Conservation (phyloP, 257 asterid species). For the Hygrophila difformis region DNA sequence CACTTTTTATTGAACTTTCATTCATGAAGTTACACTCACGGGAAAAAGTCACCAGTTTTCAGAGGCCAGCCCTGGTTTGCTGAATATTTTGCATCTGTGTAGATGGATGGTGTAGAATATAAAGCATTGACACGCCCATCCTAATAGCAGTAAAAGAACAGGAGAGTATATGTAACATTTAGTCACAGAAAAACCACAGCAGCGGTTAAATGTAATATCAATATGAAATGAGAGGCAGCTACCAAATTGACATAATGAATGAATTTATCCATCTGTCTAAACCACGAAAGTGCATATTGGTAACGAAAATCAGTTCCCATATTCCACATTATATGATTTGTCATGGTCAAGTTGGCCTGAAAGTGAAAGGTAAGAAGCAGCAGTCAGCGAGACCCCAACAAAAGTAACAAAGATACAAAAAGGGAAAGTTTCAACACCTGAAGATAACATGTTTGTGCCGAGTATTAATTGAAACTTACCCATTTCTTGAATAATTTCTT, state of each 20-base stretch:
- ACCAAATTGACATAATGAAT: conserved; percentile 72
- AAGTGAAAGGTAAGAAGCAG: conserved; percentile 12
- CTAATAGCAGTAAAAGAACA: conserved; percentile 31
- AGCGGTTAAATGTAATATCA: not conserved
- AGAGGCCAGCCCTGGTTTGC: conserved; percentile 62
- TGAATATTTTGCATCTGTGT: conserved; percentile 64
- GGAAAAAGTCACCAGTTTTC: conserved; percentile 78
- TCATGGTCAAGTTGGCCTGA: conserved; percentile 65
- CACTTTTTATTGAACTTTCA: conserved; percentile 12
- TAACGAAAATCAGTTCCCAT: conserved; percentile 82
- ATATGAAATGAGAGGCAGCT: conserved; percentile 6
- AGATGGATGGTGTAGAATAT: conserved; percentile 73
- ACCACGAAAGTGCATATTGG: conserved; percentile 75
- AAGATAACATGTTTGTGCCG: no score
- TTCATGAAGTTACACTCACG: conserved; percentile 43
- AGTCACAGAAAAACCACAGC: no score
- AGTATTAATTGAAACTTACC: no score
- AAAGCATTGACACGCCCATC: conserved; percentile 82
- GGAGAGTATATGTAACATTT: conserved; percentile 4
- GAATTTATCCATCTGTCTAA: conserved; percentile 76
- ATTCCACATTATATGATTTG: conserved; percentile 76
- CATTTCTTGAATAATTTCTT: no score
- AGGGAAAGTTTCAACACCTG: no score
- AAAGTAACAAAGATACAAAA: conserved; percentile 1
- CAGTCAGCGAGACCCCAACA: conserved; percentile 1